These are phyloP conservation scores for Penicillium dipodomyicola DNA, from an alignment of 495 filamentous ascomycete species.

Conservation along the genomic window DNA sequence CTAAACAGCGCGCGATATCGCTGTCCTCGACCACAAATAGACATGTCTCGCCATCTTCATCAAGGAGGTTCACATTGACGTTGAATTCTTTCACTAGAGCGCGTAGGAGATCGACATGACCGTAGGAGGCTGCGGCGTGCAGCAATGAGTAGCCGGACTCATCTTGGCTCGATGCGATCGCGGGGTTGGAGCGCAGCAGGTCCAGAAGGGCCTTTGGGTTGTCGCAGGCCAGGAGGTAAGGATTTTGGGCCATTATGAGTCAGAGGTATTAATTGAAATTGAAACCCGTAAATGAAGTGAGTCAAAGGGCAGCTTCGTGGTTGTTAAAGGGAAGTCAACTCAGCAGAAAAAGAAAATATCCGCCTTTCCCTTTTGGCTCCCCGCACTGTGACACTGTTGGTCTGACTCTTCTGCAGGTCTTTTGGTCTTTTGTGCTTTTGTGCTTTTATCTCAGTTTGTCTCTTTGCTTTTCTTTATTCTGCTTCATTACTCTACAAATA, in stretches of 20 bases:
- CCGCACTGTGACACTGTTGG: constrained; percentile 23
- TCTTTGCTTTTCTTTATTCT: background rate
- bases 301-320: background rate
- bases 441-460: background rate
- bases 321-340: background rate
- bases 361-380: constrained; percentile 26
- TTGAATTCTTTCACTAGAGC: constrained; percentile 73
- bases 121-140: constrained; percentile 90
- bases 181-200: constrained; percentile 63
- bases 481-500: background rate
- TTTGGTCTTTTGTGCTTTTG: background rate
- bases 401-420: constrained; percentile 13
- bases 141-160: constrained; percentile 86
- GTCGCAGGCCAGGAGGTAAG: constrained; percentile 76
- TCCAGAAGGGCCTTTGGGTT: constrained; percentile 62
- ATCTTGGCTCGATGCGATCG: constrained; percentile 68
- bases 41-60: constrained; percentile 89
- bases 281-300: background rate
- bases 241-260: constrained; percentile 58
- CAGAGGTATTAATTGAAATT: background rate
- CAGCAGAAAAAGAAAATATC: constrained; percentile 17
- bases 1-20: constrained; percentile 68
- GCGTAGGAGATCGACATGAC: constrained; percentile 75
- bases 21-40: constrained; percentile 81
- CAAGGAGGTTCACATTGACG: constrained; percentile 73